Base-by-base conservation (phyloP, 176 grass and related monocot species). In the Ananas comosus region DNA sequence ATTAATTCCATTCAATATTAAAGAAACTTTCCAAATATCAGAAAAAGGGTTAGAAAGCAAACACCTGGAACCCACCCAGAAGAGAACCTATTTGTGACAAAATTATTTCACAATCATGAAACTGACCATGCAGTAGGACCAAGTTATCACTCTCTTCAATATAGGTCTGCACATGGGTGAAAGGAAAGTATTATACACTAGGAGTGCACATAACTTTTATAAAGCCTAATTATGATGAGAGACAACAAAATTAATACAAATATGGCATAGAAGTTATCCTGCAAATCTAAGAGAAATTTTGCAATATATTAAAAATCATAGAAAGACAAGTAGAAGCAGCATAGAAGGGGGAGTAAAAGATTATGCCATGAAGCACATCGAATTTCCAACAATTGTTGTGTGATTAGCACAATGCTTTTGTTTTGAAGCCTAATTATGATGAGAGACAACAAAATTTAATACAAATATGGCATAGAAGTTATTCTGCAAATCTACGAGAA, bases 51-150 rank as follows among this genome's bases (percentile, higher is more conserved):
- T 48, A 68, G 21, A 68, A 75, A 6, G 33, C 33, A 42, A 42
- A 76, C 88, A 97, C 94, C 94, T 97, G 94, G 79, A 97, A 97
- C 72, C 94, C 89, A 82, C 86, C 81, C 5, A 97, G 89, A 68
- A 97, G 65, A 42, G 82, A 81, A 79, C 90, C 94, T 89, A 93
- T 97, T 88, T 97, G 89, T 13, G 87, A 97, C 69, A 97, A 74
- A 83, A 97, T 93, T 67, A 87, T 92, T 73, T 97, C 94, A 53
- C 89, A 97, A 23, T 93, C 94, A 58, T 65, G 28, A 83, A 97
- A 93, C 81, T 97, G 94, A 76, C 92, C 89, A 76, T 92, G 94
- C 51, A 97, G 51, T 10, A 76, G 85, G 72, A 97, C 84, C 64
- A 97, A 82, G 28, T 97, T 97, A 63, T 93, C 94, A 59, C 89